A percentile compares a stretch with the other conserved stretches of the same genome.
Conservation (phyloP, 2,329 filamentous ascomycete species). For the Penicillium sp. region DNA sequence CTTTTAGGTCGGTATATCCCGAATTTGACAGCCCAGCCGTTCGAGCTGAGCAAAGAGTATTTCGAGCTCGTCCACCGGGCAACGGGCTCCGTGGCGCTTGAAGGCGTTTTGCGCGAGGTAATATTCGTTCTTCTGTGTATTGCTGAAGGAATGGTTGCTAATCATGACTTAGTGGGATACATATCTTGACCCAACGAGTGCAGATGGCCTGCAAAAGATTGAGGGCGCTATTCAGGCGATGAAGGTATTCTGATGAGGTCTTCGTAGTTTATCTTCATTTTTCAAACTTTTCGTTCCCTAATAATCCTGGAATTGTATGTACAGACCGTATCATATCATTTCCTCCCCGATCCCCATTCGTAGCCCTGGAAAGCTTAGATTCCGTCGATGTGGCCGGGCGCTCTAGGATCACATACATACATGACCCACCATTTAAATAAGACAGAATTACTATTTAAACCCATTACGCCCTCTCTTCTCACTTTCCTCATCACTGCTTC, state of each 20-base stretch:
- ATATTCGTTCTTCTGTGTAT: neutral
- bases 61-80: conserved; percentile 17
- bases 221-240: neutral
- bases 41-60: neutral
- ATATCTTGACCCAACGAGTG: neutral
- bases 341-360: neutral
- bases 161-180: neutral
- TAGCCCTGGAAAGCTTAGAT: neutral
- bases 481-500: neutral
- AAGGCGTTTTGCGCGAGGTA: neutral
- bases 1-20: neutral
- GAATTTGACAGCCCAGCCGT: neutral
- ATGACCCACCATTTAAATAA: neutral
- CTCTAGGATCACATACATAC: neutral
- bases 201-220: conserved; percentile 1
- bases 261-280: neutral
- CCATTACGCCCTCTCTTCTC: neutral
- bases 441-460: neutral
- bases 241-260: neutral
- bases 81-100: neutral
- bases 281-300: neutral
- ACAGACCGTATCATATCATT: neutral
- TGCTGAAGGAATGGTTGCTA: neutral
- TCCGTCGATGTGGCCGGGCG: neutral
- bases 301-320: neutral